Conservation (phyloP, 208 protist species). For the Cochliopodium minus region DNA sequence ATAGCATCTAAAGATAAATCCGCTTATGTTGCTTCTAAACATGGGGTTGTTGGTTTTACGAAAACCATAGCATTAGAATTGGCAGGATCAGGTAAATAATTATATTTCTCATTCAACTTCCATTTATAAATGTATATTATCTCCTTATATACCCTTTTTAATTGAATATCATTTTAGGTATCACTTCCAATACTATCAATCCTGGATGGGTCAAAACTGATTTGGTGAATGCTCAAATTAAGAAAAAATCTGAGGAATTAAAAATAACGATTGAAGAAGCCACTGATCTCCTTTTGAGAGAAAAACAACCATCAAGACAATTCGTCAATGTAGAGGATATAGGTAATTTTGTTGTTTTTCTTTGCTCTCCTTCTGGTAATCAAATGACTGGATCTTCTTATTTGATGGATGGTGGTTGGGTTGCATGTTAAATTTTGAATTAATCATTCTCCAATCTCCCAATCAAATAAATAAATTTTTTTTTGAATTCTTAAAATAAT, state of each 20-base stretch:
- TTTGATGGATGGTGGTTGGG: constrained; percentile 26
- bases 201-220: constrained; percentile 32
- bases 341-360: constrained; percentile 28
- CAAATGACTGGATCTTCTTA: constrained; percentile 22
- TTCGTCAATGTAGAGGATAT: constrained; percentile 25
- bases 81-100: too few relatives aligned
- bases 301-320: constrained; percentile 25
- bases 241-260: constrained; percentile 12
- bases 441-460: not conserved
- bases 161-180: constrained; percentile 10
- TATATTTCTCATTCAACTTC: not conserved
- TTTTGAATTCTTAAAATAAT: too few relatives aligned
- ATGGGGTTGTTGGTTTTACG: constrained; percentile 37
- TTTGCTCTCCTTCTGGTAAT: constrained; percentile 21
- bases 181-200: constrained; percentile 36
- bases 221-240: constrained; percentile 32
- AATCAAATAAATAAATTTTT: too few relatives aligned
- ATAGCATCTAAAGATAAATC: constrained; percentile 30
- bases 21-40: constrained; percentile 36
- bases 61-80: constrained; percentile 35
- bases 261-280: constrained; percentile 21
- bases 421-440: constrained; percentile 11
- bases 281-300: constrained; percentile 16
- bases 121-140: not conserved
- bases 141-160: too few relatives aligned